phyloP scores from a whole-genome alignment of 768 basidiomycete genomes.

The Porpolomopsis calyptriformis region DNA sequence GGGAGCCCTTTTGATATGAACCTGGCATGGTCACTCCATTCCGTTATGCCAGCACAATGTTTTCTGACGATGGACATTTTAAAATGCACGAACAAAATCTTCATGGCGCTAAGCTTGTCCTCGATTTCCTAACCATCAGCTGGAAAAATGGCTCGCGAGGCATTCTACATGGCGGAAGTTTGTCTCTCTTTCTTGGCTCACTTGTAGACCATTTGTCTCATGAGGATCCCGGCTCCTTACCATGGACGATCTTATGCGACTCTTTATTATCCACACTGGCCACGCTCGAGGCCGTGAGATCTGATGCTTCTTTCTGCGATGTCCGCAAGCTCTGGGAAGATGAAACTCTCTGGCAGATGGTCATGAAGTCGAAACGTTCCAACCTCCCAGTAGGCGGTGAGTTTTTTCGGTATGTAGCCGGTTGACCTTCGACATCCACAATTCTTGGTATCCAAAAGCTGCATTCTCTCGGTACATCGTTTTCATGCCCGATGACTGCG shows the following conservation, averaged over 20 bases:
- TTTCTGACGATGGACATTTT: conserved; percentile 1
- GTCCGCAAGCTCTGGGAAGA: conserved; percentile 16
- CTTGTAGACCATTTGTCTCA: conserved; percentile 13
- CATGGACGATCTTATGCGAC: conserved; percentile 21
- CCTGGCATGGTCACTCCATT: background rate
- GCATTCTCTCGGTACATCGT: conserved; percentile 37
- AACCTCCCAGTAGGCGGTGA: conserved; percentile 34
- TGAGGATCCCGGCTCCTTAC: conserved; percentile 2
- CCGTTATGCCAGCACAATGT: background rate
- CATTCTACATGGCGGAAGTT: conserved; percentile 12
- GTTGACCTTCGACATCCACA: background rate
- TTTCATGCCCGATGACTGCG: conserved; percentile 16
- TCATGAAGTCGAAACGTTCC: conserved; percentile 15
- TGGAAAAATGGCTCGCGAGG: conserved; percentile 20
- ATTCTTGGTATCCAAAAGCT: conserved; percentile 22
- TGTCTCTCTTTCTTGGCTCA: conserved; percentile 15
- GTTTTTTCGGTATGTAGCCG: conserved; percentile 12
- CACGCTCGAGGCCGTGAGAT: conserved; percentile 12
- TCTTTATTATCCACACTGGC: conserved; percentile 27
- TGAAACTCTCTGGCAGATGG: conserved; percentile 29
- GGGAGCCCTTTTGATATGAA: background rate
- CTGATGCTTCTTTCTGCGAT: conserved; percentile 7
- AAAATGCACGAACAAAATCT: conserved; percentile 5
- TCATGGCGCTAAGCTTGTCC: conserved; percentile 13
- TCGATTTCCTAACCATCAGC: conserved; percentile 26